Evolutionary conservation across 495 filamentous ascomycete species (phyloP), one percentile per base, ranked within the genome.

Genomic region (Paragyromitra xinjiangensis): DNA sequence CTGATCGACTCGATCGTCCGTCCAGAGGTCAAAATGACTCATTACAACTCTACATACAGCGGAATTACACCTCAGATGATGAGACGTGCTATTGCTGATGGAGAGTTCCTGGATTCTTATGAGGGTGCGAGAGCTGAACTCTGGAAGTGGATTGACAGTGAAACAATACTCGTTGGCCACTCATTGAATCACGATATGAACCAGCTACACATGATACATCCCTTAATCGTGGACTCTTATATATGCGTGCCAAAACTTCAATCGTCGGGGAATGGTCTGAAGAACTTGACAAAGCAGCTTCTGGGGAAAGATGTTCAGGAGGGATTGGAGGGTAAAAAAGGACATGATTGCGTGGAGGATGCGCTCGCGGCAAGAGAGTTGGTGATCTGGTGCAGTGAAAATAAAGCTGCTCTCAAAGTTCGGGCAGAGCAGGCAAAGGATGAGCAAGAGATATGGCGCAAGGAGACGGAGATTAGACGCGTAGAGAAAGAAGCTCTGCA

Each of bases 81-180:
- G 83, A 63, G n/a, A 22, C 56, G 59, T 0, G 85, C 85, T 19
- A 75, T 84, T 24, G 26, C 16, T 11, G 51, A 68, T n/a, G 81
- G 85, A 0, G 78, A 83, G 44, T 82, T 83, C 14, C 69, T 88
- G 1, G 53, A 79, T 3, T 85, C 85, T 5, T 86, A 86, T 84
- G 64, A 82, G 62, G 79, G 73, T 1, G 87, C 85, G 11, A 84
- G 86, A 37, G 48, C 79, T 6, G 82, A 80, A 11, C 71, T 88
- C 7, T 87, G 83, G 83, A 78, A 78, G 70, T 83, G 82, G 74
- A 81, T 86, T 14, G 84, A 86, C 69, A 71, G 69, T 0, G 73
- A 86, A 48, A 88, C 87, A 7, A 81, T 88, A 16, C 80, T 88
- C 0, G 77, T 87, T 24, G 87, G 86, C 12, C 85, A 88, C 58